Percentiles rank a stretch among this genome's conserved stretches.
phyloP scores from a whole-genome alignment of 306 rosid genomes.

The Cotoneaster glaucophyllus region DNA sequence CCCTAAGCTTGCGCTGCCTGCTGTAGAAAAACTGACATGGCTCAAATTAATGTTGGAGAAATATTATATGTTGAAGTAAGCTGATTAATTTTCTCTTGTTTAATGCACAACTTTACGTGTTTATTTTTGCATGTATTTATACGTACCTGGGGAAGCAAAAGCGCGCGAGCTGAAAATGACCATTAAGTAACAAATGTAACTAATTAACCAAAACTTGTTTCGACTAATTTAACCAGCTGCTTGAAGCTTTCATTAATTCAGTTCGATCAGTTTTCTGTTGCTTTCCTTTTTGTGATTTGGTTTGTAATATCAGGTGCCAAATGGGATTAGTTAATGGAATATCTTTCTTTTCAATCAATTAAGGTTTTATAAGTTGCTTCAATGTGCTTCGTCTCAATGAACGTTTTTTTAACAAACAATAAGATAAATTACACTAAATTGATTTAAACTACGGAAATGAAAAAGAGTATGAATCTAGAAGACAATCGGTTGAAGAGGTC shows the following conservation, averaged over 20 bases:
- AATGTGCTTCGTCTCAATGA: too few relatives aligned
- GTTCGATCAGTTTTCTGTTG: background rate
- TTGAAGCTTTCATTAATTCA: background rate
- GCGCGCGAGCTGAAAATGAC: background rate
- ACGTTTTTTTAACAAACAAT: too few relatives aligned
- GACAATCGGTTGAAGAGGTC: too few relatives aligned
- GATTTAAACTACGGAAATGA: too few relatives aligned
- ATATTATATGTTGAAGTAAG: too few relatives aligned
- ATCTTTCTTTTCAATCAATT: too few relatives aligned
- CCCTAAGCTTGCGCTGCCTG: slow-evolving; percentile 1
- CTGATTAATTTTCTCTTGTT: background rate
- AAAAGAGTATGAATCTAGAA: fast-evolving
- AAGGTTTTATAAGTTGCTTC: too few relatives aligned
- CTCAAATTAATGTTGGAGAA: background rate
- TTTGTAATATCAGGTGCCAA: background rate
- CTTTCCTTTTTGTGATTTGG: background rate
- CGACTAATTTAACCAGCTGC: background rate
- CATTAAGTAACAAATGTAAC: background rate
- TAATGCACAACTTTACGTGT: background rate
- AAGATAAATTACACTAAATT: too few relatives aligned
- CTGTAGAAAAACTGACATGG: background rate
- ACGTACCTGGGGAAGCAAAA: background rate
- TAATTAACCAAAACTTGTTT: background rate
- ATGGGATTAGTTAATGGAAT: too few relatives aligned
- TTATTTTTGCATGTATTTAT: background rate